These are phyloP conservation scores for Xylariaceae sp. DNA, from an alignment of 2,329 filamentous ascomycete genomes.

Conservation along the genomic window DNA sequence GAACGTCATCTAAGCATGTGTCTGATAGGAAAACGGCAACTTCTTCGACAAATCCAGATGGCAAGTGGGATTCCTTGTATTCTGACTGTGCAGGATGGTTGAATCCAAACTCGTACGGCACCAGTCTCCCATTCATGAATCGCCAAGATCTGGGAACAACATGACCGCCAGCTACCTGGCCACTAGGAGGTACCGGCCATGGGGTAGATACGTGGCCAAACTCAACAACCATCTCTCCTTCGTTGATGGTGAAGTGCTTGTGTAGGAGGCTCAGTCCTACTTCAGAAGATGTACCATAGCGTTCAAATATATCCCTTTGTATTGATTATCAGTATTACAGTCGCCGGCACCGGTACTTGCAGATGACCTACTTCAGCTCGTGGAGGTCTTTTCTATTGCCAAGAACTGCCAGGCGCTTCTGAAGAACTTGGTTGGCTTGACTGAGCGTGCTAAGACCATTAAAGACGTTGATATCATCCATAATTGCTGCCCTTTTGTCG, in stretches of 20 bases:
- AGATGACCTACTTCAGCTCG: slow-evolving; percentile 12
- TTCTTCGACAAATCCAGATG: slow-evolving; percentile 12
- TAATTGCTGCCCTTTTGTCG: not conserved
- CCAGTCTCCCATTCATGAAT: slow-evolving; percentile 9
- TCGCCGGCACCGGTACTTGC: no score
- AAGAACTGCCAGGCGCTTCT: slow-evolving; percentile 12
- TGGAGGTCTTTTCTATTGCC: slow-evolving; percentile 18
- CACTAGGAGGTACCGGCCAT: slow-evolving; percentile 16
- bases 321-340: not conserved
- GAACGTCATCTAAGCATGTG: slow-evolving; percentile 13
- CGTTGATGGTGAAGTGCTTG: slow-evolving; percentile 19
- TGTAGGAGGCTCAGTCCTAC: slow-evolving; percentile 17
- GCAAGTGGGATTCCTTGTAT: slow-evolving; percentile 10
- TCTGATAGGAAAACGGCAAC: slow-evolving; percentile 12
- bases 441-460: slow-evolving; percentile 16
- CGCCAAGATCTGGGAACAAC: slow-evolving; percentile 22
- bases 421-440: slow-evolving; percentile 15
- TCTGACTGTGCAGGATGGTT: slow-evolving; percentile 20
- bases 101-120: slow-evolving; percentile 18
- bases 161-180: slow-evolving; percentile 18
- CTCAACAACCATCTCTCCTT: slow-evolving; percentile 20
- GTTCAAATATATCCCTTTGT: slow-evolving; percentile 20
- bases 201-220: slow-evolving; percentile 21
- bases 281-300: slow-evolving; percentile 16
- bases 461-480: slow-evolving; percentile 16